These are phyloP conservation scores for Colletotrichum gloeosporioides DNA, from an alignment of 2,329 filamentous ascomycete genomes.

Conservation along the genomic window DNA sequence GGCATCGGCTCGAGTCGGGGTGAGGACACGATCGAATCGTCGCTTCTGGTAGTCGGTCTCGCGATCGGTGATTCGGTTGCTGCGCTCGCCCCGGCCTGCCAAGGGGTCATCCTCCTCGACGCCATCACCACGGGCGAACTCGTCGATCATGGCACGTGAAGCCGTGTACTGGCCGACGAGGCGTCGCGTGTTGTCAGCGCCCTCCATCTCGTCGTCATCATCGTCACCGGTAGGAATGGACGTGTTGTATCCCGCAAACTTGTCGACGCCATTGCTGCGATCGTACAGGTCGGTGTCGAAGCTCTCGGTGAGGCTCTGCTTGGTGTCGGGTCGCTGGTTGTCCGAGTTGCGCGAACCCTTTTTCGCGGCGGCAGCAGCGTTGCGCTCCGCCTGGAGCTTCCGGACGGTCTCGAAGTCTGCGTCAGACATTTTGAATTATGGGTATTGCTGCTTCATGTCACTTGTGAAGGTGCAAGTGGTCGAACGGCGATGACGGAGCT, in stretches of 20 bases:
- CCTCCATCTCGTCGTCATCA: conserved; percentile 80
- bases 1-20: conserved; percentile 84
- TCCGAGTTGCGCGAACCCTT: conserved; percentile 85
- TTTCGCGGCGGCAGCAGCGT: conserved; percentile 77
- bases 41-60: conserved; percentile 99
- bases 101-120: conserved; percentile 93
- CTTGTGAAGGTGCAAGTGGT: conserved; percentile 21
- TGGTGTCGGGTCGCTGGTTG: conserved; percentile 86
- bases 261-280: conserved; percentile 74
- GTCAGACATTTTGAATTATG: conserved; percentile 65
- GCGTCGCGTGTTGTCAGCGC: conserved; percentile 74
- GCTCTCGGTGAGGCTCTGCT: conserved; percentile 87
- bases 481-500: conserved; percentile 22
- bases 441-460: conserved; percentile 40
- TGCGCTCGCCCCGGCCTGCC: conserved; percentile 81
- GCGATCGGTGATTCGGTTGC: conserved; percentile 87
- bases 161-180: conserved; percentile 97
- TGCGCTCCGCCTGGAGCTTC: conserved; percentile 91
- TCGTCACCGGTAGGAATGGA: conserved; percentile 82
- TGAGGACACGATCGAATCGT: conserved; percentile 85
- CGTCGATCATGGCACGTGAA: conserved; percentile 88
- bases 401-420: conserved; percentile 88
- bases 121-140: conserved; percentile 84
- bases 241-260: conserved; percentile 89
- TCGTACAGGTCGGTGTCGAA: conserved; percentile 92